Base-by-base conservation (phyloP, 805 yeast genomes). In the Suhomyces sp. region DNA sequence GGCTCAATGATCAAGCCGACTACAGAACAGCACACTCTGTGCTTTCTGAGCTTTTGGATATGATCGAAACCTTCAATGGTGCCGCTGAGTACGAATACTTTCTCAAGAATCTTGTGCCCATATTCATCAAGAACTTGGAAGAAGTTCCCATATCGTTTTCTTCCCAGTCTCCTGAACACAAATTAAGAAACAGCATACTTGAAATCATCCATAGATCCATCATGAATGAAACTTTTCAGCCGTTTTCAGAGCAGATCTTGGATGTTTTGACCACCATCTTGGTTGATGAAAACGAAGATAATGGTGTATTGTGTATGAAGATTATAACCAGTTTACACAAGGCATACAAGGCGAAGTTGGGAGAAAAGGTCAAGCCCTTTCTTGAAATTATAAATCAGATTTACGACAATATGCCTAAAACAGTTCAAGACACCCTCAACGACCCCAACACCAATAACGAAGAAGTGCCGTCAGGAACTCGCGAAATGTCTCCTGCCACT, bases 251-350 rank as follows among this genome's bases (percentile, higher is more conserved):
- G 33, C 77, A 76, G 36, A 78, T 90, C 17, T 73, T 88, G 61
- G 85, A 82, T 35, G 72, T 78, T 8, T 71, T 93, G 50, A 82
- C 85, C 60, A 68, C 74, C 22, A 72, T 87, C 12, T 74, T 93
- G 54, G 82, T 80, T 17, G 76, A 73, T 13, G 99, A 96, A 64
- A 94, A 94, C 66, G 99, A 96, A 68, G 97, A 92, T 56, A 94
- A 94, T 67, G 98, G 98, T 48, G 90, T 91, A 0, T 76, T 90
- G 49, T 87, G 96, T 67, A 84, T 94, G 87, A 91, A 90, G 65
- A 86, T 90, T 51, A 78, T 92, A 48, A 90, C 97, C 15, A 82
- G 87, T 29, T 72, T 93, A 47, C 97, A 92, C 72, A 88, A 94
- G 67, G 83, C 92, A 1, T 93, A 88, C 73, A 93, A 90, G 71